These are phyloP conservation scores for Phanerodontia chrysosporium DNA, from an alignment of 768 basidiomycete genomes.

Conservation along the genomic window DNA sequence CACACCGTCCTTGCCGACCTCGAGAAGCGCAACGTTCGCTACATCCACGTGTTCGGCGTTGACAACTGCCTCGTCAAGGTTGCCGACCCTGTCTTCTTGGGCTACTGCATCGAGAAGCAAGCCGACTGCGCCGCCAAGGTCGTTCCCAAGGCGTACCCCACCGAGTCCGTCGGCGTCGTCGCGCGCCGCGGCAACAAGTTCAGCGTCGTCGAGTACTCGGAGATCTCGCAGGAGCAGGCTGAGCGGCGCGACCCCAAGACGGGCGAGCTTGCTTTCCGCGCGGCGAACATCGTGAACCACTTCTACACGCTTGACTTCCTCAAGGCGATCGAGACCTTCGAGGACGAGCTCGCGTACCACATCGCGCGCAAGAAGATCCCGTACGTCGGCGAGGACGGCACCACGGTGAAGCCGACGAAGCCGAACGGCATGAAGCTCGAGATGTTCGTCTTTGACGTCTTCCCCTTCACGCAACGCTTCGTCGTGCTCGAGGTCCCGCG, in stretches of 20 bases:
- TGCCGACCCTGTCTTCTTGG: conserved; percentile 95
- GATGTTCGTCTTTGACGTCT: conserved; percentile 98
- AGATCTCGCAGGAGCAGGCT: conserved; percentile 85
- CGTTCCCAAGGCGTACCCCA: conserved; percentile 81
- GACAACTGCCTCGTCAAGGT: conserved; percentile 98
- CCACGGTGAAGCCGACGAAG: conserved; percentile 69
- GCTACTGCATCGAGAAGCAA: conserved; percentile 84
- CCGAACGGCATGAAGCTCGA: conserved; percentile 99
- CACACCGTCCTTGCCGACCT: conserved; percentile 85
- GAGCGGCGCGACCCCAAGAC: conserved; percentile 60
- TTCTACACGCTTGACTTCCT: conserved; percentile 92
- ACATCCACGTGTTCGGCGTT: conserved; percentile 94
- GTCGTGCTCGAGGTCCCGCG: conserved; percentile 87
- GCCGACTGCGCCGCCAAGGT: conserved; percentile 95
- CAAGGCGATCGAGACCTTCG: conserved; percentile 72
- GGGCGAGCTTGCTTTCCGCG: conserved; percentile 84
- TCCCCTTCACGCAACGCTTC: conserved; percentile 82
- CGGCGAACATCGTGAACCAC: conserved; percentile 97
- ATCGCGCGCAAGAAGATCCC: conserved; percentile 98
- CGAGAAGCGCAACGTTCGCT: conserved; percentile 66
- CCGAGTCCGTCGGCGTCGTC: conserved; percentile 94
- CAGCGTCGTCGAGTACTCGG: conserved; percentile 96
- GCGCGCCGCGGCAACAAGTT: conserved; percentile 80
- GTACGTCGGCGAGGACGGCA: conserved; percentile 66
- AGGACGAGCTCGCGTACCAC: conserved; percentile 90